phyloP scores from a whole-genome alignment of 2,329 filamentous ascomycete species.

The Ascochyta fabae region DNA sequence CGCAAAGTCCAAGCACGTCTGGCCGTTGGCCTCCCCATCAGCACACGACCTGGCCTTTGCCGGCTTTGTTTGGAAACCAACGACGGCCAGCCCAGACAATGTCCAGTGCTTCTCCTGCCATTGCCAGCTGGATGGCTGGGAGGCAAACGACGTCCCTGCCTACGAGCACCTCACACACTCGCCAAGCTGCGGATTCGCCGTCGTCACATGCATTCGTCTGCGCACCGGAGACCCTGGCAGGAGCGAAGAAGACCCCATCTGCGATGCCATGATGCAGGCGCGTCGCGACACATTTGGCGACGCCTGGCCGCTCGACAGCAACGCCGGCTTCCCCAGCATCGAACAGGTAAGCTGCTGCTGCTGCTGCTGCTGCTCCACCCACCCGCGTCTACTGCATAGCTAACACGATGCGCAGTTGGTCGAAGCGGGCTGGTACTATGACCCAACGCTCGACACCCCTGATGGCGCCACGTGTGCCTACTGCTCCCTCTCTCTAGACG shows the following conservation, averaged over 20 bases:
- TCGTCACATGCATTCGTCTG: conserved; percentile 63
- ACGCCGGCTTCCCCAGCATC: conserved; percentile 34
- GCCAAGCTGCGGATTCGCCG: conserved; percentile 84
- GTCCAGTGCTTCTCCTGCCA: conserved; percentile 87
- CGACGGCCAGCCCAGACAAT: conserved; percentile 79
- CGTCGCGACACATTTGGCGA: conserved; percentile 83
- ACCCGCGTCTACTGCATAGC: conserved; percentile 65
- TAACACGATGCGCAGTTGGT: conserved; percentile 93
- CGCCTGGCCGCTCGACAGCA: conserved; percentile 81
- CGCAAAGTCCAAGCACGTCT: conserved; percentile 55
- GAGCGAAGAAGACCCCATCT: conserved; percentile 76
- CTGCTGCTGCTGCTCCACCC: not conserved
- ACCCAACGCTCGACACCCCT: conserved; percentile 79
- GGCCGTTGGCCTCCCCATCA: conserved; percentile 77
- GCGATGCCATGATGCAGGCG: conserved; percentile 74
- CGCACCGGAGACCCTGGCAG: conserved; percentile 66
- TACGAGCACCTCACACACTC: conserved; percentile 86
- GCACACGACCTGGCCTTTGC: conserved; percentile 82
- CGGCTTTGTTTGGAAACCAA: conserved; percentile 88
- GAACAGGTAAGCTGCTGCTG: conserved; percentile 69
- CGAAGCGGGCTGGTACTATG: conserved; percentile 93
- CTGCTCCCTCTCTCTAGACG: conserved; percentile 86
- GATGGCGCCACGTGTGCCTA: conserved; percentile 93
- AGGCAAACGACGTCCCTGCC: conserved; percentile 81
- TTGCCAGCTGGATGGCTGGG: conserved; percentile 89